Evolutionary conservation across 2,329 filamentous ascomycete species (phyloP).

Genomic region (Chrysoporthe puriensis): DNA sequence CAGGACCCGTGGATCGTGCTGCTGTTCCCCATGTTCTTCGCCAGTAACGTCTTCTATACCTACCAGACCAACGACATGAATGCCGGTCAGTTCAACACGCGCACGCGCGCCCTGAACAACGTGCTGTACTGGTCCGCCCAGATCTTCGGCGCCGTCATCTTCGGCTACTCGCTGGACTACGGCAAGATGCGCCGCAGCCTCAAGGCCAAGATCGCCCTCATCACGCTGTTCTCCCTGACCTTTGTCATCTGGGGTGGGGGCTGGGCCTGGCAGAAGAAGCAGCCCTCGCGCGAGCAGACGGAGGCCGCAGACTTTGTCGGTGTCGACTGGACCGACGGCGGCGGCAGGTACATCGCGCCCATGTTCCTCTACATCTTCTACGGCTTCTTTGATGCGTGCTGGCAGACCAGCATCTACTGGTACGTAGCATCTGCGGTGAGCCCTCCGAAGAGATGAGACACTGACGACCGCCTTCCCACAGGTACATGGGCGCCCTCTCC

Average conservation of each 20-base stretch:
- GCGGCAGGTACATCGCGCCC: constrained; percentile 67
- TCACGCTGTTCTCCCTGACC: constrained; percentile 67
- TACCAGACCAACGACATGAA: constrained; percentile 75
- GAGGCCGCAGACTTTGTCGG: constrained; percentile 33
- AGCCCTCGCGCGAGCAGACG: constrained; percentile 52
- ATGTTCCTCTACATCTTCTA: constrained; percentile 93
- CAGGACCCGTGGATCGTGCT: constrained; percentile 73
- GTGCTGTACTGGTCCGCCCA: constrained; percentile 80
- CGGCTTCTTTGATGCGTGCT: constrained; percentile 85
- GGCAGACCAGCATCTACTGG: constrained; percentile 94
- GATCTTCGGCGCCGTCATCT: constrained; percentile 74
- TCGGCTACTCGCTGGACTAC: constrained; percentile 73
- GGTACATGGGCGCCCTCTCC: constrained; percentile 89
- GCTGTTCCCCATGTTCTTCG: constrained; percentile 82
- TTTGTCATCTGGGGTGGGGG: constrained; percentile 84
- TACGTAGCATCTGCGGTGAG: constrained; percentile 54
- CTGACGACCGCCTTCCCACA: constrained; percentile 48
- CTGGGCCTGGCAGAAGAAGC: constrained; percentile 72
- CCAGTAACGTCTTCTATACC: constrained; percentile 82
- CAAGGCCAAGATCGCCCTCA: constrained; percentile 68
- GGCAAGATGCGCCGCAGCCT: constrained; percentile 62
- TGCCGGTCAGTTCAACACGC: constrained; percentile 69
- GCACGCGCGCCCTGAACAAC: constrained; percentile 74
- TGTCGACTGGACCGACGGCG: constrained; percentile 68
- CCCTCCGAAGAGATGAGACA: neutral